These are phyloP conservation scores for Pezicula neosporulosa DNA, from an alignment of 2,329 filamentous ascomycete genomes.

Conservation along the genomic window DNA sequence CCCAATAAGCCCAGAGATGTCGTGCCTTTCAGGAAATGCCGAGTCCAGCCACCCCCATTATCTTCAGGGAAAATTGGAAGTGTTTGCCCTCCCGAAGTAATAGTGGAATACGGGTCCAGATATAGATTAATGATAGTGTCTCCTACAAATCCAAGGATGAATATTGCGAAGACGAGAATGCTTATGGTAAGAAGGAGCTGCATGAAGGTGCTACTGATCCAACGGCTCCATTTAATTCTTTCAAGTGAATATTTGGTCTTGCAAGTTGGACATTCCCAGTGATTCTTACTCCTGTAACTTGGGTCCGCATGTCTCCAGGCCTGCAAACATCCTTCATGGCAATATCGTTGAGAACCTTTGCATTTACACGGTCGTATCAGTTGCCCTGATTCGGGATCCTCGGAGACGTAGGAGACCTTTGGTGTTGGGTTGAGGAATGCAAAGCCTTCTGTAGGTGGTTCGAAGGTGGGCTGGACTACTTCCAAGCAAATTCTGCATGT, in stretches of 20 bases:
- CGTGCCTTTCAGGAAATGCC: slow-evolving; percentile 86
- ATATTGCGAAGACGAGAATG: slow-evolving; percentile 71
- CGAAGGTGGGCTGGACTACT: slow-evolving; percentile 55
- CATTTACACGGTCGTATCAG: slow-evolving; percentile 89
- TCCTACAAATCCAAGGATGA: slow-evolving; percentile 84
- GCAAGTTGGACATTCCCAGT: slow-evolving; percentile 86
- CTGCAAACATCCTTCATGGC: slow-evolving; percentile 87
- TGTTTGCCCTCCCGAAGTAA: slow-evolving; percentile 42
- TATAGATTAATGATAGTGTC: slow-evolving; percentile 91
- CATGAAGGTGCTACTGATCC: slow-evolving; percentile 62
- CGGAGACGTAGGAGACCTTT: slow-evolving; percentile 67
- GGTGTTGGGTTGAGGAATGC: slow-evolving; percentile 54
- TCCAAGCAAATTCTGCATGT: slow-evolving; percentile 92
- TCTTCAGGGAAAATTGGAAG: slow-evolving; percentile 41
- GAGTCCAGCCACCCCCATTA: slow-evolving; percentile 62
- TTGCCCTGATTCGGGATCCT: slow-evolving; percentile 69
- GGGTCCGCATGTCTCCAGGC: slow-evolving; percentile 78
- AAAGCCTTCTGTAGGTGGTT: slow-evolving; percentile 47
- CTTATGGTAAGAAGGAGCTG: slow-evolving; percentile 68
- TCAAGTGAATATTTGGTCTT: slow-evolving; percentile 77
- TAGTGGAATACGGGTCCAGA: slow-evolving; percentile 69
- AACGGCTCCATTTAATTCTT: slow-evolving; percentile 70
- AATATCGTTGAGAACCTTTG: slow-evolving; percentile 89
- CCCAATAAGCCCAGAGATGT: slow-evolving; percentile 87
- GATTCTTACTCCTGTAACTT: slow-evolving; percentile 60